phyloP scores from a whole-genome alignment of 2,329 filamentous ascomycete genomes.

The Didymella sp. region DNA sequence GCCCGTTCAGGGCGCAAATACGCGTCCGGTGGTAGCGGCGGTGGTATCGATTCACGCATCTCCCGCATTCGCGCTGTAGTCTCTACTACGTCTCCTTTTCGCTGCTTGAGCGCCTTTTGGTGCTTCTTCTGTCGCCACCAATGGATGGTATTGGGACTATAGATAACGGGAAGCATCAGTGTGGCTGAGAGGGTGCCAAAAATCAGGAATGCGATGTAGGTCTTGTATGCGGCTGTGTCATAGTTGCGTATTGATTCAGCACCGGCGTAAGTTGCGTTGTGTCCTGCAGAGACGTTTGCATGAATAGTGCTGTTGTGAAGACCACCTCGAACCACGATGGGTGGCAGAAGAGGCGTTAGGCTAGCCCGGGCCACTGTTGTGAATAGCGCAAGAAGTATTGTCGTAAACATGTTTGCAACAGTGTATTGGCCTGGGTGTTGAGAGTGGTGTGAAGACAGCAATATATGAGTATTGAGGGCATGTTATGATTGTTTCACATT shows the following conservation, averaged over 20 bases:
- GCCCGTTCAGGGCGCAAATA: conserved; percentile 8
- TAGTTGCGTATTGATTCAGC: neutral
- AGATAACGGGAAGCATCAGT: neutral
- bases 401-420: neutral
- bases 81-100: neutral
- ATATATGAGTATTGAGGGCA: neutral
- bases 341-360: neutral
- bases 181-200: neutral
- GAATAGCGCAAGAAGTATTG: neutral
- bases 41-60: neutral
- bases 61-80: conserved; percentile 1
- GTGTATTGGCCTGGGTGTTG: too few relatives aligned
- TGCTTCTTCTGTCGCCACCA: neutral
- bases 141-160: neutral
- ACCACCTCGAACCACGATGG: neutral
- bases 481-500: neutral
- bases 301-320: neutral
- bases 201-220: conserved; percentile 5
- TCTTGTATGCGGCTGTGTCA: conserved; percentile 1
- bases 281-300: neutral
- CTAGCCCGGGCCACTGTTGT: neutral
- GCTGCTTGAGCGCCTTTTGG: neutral
- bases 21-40: neutral
- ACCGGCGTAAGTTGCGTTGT: neutral
- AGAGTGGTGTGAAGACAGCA: neutral